phyloP scores from a whole-genome alignment of 1,284 basidiomycete species.

The Apiotrichum veenhuisii region DNA sequence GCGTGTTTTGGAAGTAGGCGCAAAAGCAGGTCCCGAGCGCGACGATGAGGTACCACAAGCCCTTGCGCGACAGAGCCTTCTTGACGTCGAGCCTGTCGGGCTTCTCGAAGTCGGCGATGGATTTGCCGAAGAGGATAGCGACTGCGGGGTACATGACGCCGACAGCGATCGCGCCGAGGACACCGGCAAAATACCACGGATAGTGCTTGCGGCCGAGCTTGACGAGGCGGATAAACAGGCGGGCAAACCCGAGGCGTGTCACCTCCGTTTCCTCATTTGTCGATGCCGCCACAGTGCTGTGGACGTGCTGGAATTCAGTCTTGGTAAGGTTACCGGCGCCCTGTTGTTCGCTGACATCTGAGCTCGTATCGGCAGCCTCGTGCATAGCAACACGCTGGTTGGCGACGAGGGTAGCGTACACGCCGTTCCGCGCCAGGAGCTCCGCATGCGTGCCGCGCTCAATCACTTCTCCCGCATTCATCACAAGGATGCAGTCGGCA shows the following conservation, averaged over 20 bases:
- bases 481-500: constrained; percentile 74
- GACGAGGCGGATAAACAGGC: constrained; percentile 13
- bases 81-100: constrained; percentile 45
- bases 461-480: constrained; percentile 76
- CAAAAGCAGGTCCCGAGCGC: constrained; percentile 63
- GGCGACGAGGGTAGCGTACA: constrained; percentile 41
- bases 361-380: constrained; percentile 8
- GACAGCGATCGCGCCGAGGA: constrained; percentile 33
- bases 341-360: neutral
- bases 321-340: neutral
- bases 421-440: constrained; percentile 50
- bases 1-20: constrained; percentile 63
- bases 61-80: constrained; percentile 39
- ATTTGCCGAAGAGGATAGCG: constrained; percentile 71
- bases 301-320: neutral
- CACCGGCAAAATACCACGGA: constrained; percentile 40
- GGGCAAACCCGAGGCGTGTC: constrained; percentile 1
- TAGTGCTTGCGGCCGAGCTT: constrained; percentile 39
- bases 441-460: constrained; percentile 78
- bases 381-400: constrained; percentile 38
- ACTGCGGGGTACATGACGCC: constrained; percentile 85
- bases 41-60: constrained; percentile 79
- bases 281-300: neutral
- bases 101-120: constrained; percentile 62
- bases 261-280: neutral